These are phyloP conservation scores for Pisolithus tinctorius DNA, from an alignment of 768 basidiomycete species.

Conservation along the genomic window DNA sequence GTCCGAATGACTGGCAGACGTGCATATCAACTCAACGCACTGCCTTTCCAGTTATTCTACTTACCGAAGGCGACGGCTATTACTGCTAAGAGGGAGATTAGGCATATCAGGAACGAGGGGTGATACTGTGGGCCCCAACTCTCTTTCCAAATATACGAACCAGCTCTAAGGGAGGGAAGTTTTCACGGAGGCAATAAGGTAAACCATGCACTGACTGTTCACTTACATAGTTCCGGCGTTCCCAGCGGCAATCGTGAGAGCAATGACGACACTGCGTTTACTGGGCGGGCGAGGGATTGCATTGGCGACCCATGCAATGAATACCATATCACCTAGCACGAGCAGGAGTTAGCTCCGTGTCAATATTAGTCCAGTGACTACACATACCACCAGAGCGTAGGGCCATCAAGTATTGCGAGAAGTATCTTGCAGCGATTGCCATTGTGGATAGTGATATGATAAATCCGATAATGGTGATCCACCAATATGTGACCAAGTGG, in stretches of 20 bases:
- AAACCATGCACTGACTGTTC: neutral
- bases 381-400: slow-evolving; percentile 39
- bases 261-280: slow-evolving; percentile 46
- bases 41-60: slow-evolving; percentile 1
- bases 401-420: slow-evolving; percentile 61
- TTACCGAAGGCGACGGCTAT: slow-evolving; percentile 29
- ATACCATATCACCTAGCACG: slow-evolving; percentile 34
- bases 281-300: slow-evolving; percentile 54
- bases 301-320: slow-evolving; percentile 57
- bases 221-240: slow-evolving; percentile 55
- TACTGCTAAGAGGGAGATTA: slow-evolving; percentile 27
- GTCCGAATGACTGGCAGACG: slow-evolving; percentile 32
- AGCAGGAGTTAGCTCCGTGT: too few relatives aligned
- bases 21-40: too few relatives aligned
- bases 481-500: slow-evolving; percentile 52
- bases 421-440: slow-evolving; percentile 45
- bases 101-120: slow-evolving; percentile 50
- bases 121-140: slow-evolving; percentile 60
- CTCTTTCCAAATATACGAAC: slow-evolving; percentile 56
- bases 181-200: too few relatives aligned
- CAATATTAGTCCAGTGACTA: neutral
- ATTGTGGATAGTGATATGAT: slow-evolving; percentile 53
- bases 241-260: slow-evolving; percentile 55
- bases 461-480: slow-evolving; percentile 54
- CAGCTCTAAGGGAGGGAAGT: slow-evolving; percentile 34